Percentiles rank a stretch among this genome's conserved stretches.
These are phyloP conservation scores for Barnettozyma pratensis DNA, from an alignment of 805 yeast species.

Conservation along the genomic window DNA sequence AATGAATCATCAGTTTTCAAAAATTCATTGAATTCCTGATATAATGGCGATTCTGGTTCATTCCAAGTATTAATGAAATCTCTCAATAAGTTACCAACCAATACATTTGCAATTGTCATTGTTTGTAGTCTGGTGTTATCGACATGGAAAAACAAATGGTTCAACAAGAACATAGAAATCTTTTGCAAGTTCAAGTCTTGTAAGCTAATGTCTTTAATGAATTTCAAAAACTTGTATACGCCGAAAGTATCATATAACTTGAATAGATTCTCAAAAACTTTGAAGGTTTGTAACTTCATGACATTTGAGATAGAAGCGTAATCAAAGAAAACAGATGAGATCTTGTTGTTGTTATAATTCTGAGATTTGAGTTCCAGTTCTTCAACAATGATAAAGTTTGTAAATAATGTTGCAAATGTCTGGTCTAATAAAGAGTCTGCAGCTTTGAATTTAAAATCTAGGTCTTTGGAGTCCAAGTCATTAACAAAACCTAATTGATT, in stretches of 20 bases:
- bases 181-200: slow-evolving; percentile 31
- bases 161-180: slow-evolving; percentile 25
- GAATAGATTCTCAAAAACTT: slow-evolving; percentile 30
- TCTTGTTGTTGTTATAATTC: background rate
- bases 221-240: slow-evolving; percentile 30
- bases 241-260: slow-evolving; percentile 32
- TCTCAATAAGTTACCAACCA: slow-evolving; percentile 21
- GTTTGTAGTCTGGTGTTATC: slow-evolving; percentile 4
- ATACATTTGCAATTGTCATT: slow-evolving; percentile 19
- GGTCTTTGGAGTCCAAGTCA: slow-evolving; percentile 4
- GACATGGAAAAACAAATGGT: slow-evolving; percentile 26
- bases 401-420: slow-evolving; percentile 12
- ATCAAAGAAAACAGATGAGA: slow-evolving; percentile 12
- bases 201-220: slow-evolving; percentile 27
- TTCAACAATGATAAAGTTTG: slow-evolving; percentile 11
- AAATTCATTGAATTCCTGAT: slow-evolving; percentile 11
- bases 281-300: slow-evolving; percentile 21
- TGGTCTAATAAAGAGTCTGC: slow-evolving; percentile 12
- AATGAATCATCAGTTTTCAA: background rate
- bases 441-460: slow-evolving; percentile 10
- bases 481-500: slow-evolving; percentile 3
- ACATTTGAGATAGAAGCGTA: slow-evolving; percentile 13
- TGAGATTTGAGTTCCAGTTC: slow-evolving; percentile 17
- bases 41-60: slow-evolving; percentile 26
- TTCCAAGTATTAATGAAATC: slow-evolving; percentile 30